Base-by-base conservation (phyloP, 208 protist species). In the Trypanosoma grayi region DNA sequence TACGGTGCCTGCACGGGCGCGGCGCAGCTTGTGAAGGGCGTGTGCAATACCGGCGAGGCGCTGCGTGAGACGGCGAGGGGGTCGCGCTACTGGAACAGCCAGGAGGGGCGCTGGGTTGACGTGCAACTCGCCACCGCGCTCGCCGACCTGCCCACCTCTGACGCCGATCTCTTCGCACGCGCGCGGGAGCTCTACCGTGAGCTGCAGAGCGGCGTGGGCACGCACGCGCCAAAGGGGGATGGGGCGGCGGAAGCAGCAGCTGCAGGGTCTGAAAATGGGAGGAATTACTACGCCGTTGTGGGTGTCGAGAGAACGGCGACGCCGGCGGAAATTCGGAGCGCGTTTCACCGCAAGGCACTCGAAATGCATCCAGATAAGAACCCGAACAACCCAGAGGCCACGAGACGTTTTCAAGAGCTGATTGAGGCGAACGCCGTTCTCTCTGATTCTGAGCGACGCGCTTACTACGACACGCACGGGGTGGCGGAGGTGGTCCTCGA, bases 281-380 rank as follows among this genome's bases (percentile, higher is more conserved):
- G 45, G 0, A 58, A 80, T 53, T 79, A 80, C 60, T 92, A 92
- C 46, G 57, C 59, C 11, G 46, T 87, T 25, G 46, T 92, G 5
- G 81, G 67, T 0, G 77, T 92, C 6, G 36, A 60, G 40, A 28
- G 47, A 47, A 81, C 64, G 9, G 81, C 85, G 14, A 79, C 74
- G 9, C 0, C 60, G 14, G 39, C 44, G 0, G 79, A 92, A 56
- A 86, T 92, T 46, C 65, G 68, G 8, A 68, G 71, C 53, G 85
- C 85, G 31, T 92, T 81, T 60, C 79, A 60, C 28, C 59, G 65
- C 34, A 76, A 73, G 51, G 82, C 80, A 20, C 58, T 92, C 30
- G 48, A 68, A 64, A 62, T 79, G 70, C 85, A 92, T 66, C 85
- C 85, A 13, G 85, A 92, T 60, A 89, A 87, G 52, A 90, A 89